Evolutionary conservation across 768 basidiomycete genomes (phyloP), one percentile per base, ranked within the genome.

Genomic region (Vishniacozyma victoriae): DNA sequence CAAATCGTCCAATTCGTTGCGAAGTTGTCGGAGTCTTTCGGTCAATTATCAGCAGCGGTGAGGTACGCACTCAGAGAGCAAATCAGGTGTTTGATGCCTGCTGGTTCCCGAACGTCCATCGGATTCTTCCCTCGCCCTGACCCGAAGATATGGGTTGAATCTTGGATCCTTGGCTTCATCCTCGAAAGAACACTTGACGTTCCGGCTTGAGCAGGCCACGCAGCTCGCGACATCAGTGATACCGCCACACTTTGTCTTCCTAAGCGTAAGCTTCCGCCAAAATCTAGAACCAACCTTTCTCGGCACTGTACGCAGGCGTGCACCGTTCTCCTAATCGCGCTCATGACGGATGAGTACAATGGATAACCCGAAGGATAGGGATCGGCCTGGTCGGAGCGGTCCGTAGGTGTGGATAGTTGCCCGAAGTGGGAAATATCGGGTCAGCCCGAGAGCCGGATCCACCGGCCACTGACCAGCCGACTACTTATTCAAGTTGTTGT

Each of bases 261-360:
- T 52, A 25, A 5, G 7, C n/a, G 4, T 7, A 25, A 31, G 23
- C 15, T 6, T 27, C 37, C 26, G 35, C 35, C 12, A 20, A 22
- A 7, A 24, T 9, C 12, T 25, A 31, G 22, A 3, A 40, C 50
- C 18, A n/a, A 52, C 50, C 50, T 46, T 16, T 42, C 45, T 15
- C 45, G 36, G 27, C 50, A 52, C 26, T 52, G 45, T 14, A 35
- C 44, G 19, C 50, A 52, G 37, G 50, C 50, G 35, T 47, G 50
- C 4, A 16, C 19, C n/a, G 50, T 52, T 18, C 50, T 39, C 16
- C 45, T n/a, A 39, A 48, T 46, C 35, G 45, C 12, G 22, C 24
- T 26, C 35, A 37, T 44, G 24, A 23, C 15, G 31, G 9, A 33
- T 33, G 31, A 9, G n/a, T 9, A 9, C 9, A 33, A 33, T 33